A percentile compares a stretch with the other conserved stretches of the same genome.
Conservation (phyloP, 1,139 yeast species). For the Eremothecium coryli region DNA sequence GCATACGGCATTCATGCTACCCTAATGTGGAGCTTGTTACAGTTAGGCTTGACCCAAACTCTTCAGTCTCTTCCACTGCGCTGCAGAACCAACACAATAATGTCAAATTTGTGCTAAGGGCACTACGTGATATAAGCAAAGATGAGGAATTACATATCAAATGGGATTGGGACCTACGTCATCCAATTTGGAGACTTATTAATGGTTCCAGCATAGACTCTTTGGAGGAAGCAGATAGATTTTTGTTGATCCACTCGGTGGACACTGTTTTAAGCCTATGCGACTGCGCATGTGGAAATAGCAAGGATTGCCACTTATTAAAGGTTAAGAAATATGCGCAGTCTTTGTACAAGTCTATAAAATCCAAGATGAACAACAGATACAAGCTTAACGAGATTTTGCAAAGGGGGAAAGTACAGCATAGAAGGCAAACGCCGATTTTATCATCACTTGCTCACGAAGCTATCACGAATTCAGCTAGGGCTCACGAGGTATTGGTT, state of each 20-base stretch:
- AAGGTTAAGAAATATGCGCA: constrained; percentile 45
- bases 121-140: constrained; percentile 46
- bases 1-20: constrained; percentile 65
- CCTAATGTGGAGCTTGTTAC: constrained; percentile 66
- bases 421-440: constrained; percentile 29
- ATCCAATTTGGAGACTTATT: constrained; percentile 58
- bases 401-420: constrained; percentile 24
- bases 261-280: constrained; percentile 55
- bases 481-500: constrained; percentile 14
- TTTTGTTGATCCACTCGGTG: constrained; percentile 47
- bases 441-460: constrained; percentile 26
- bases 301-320: constrained; percentile 46
- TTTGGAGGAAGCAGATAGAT: constrained; percentile 42
- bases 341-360: constrained; percentile 23
- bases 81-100: constrained; percentile 17
- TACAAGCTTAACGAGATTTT: constrained; percentile 27
- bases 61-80: background rate
- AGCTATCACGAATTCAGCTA: constrained; percentile 13
- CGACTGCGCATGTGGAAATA: constrained; percentile 58
- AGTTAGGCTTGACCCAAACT: constrained; percentile 32
- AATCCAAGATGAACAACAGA: constrained; percentile 27
- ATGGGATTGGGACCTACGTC: constrained; percentile 83
- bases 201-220: constrained; percentile 33
- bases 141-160: constrained; percentile 65
- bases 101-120: constrained; percentile 50